Evolutionary conservation across 208 protist genomes (phyloP).

Genomic region (Acanthamoeba rhysodes): DNA sequence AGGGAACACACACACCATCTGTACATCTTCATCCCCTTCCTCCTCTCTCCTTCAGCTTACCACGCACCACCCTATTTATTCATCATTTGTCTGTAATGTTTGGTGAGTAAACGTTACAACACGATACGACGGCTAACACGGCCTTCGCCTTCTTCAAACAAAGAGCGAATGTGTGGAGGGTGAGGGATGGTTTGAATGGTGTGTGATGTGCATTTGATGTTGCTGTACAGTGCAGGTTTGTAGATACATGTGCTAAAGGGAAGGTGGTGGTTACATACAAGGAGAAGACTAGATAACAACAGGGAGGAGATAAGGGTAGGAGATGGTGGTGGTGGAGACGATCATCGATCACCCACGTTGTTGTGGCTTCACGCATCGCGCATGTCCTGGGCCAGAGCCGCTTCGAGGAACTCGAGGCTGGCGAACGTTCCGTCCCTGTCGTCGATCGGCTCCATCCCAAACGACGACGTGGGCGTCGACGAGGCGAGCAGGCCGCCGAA

Average conservation of each 20-base stretch:
- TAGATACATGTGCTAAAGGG: background rate
- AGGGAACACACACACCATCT: too few species aligned
- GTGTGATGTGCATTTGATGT: background rate
- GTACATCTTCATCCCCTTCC: too few species aligned
- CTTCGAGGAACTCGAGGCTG: conserved; percentile 56
- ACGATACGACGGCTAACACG: too few species aligned
- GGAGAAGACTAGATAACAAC: background rate
- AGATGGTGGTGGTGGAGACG: background rate
- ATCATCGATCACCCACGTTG: background rate
- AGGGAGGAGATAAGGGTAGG: background rate
- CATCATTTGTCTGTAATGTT: too few species aligned
- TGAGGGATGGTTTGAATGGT: background rate
- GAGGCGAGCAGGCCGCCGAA: background rate
- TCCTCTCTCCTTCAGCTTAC: too few species aligned
- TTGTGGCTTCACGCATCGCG: background rate
- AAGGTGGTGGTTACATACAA: background rate
- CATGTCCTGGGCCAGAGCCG: conserved; percentile 20
- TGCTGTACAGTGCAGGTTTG: background rate
- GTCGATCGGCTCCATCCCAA: conserved; percentile 1
- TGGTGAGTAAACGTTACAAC: too few species aligned
- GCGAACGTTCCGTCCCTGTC: conserved; percentile 11
- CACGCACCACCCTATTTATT: too few species aligned
- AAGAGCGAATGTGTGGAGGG: too few species aligned
- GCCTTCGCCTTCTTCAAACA: too few species aligned
- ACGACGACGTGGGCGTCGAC: background rate